Base-by-base conservation (phyloP, 441 rosid species). In the Pelargonium myrrhifolium region DNA sequence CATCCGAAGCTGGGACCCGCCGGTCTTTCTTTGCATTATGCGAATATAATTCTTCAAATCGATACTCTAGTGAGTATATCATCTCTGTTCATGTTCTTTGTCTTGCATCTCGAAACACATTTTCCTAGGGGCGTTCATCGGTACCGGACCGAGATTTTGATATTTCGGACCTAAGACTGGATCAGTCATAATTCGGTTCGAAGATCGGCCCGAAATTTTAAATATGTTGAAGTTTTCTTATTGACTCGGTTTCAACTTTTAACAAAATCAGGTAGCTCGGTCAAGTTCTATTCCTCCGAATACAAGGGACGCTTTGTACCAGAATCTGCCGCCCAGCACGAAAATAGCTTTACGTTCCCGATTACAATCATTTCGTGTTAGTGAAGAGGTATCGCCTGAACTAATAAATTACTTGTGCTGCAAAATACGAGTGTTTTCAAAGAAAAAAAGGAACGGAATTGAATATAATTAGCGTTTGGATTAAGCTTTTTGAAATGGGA, bases 21-120 rank as follows among this genome's bases (percentile, higher is more conserved):
- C 65, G 95, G 98, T 70, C 97, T 95, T 71, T 95, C 98, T 7
- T 83, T 95, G 84, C 99, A 95, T 79, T 95, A 95, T 65, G 98
- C 99, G 61, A 95, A 92, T 80, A 89, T 95, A 49, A 84, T 95
- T 31, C 79, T 96, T 67, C 99, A 92, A 78, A 89, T 90, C 26
- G 99, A 92, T 75, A 87, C 93, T 73, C 90, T 90, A 73, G 99
- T 95, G 84, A 90, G 96, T 83, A 66, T 71, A 55, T 71, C 60
- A n/a, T 49, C 42, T 65, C 69, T 62, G 10, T 55, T 47, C 65
- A 39, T n/a, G n/a, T n/a, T n/a, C n/a, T n/a, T n/a, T n/a, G n/a
- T n/a, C n/a, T n/a, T n/a, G n/a, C n/a, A n/a, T n/a, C n/a, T n/a
- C n/a, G n/a, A n/a, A n/a, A n/a, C n/a, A n/a, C n/a, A n/a, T n/a